These are phyloP conservation scores for Annulohypoxylon nitens DNA, from an alignment of 495 filamentous ascomycete species.

Conservation along the genomic window DNA sequence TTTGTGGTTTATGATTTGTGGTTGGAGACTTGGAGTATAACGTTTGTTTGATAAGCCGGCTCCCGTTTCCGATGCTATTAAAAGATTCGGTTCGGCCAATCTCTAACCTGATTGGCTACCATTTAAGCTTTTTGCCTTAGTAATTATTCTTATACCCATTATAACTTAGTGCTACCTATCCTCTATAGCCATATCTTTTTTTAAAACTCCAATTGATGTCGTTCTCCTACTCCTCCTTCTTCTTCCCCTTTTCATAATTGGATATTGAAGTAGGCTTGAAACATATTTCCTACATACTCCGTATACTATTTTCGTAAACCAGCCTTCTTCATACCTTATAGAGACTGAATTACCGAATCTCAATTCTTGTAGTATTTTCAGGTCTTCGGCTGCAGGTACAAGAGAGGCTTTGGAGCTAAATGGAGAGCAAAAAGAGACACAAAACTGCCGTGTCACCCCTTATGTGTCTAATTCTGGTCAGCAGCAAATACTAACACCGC, in stretches of 20 bases:
- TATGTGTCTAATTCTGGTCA: slow-evolving; percentile 4
- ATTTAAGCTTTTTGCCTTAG: slow-evolving; percentile 1
- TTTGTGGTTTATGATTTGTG: neutral
- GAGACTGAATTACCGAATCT: neutral
- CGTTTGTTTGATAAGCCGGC: neutral
- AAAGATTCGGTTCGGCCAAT: neutral
- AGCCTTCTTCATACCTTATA: neutral
- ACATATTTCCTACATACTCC: neutral
- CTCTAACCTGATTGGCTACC: slow-evolving; percentile 28
- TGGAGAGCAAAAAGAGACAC: slow-evolving; percentile 2
- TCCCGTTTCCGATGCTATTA: slow-evolving; percentile 12
- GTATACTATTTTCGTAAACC: neutral
- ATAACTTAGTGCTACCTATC: neutral
- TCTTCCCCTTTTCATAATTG: neutral
- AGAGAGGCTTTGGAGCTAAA: neutral
- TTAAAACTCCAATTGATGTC: no score
- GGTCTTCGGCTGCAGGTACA: slow-evolving; percentile 28
- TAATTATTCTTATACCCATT: neutral
- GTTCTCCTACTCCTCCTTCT: no score
- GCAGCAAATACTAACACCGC: slow-evolving; percentile 16
- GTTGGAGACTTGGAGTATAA: neutral
- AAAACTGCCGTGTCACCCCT: slow-evolving; percentile 20
- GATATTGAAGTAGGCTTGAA: neutral
- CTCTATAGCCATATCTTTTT: neutral
- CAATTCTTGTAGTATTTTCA: neutral